Evolutionary conservation across 306 rosid species (phyloP).

Genomic region (Medicago arabica): DNA sequence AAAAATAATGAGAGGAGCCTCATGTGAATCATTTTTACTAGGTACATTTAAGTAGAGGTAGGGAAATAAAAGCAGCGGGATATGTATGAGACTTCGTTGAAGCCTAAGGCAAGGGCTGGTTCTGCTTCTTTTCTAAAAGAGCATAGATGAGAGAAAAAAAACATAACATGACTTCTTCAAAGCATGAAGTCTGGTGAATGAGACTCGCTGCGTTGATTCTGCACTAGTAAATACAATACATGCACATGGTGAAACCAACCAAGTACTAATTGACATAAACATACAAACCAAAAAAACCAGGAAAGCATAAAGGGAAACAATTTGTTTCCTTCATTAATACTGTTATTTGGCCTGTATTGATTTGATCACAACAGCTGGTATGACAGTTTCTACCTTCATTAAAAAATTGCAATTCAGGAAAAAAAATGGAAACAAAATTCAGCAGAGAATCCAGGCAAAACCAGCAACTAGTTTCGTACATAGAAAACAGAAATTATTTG

Average conservation of each 20-base stretch:
- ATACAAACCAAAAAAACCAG: background rate
- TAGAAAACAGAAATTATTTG: slow-evolving; percentile 30
- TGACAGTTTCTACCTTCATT: slow-evolving; percentile 19
- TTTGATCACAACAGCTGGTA: slow-evolving; percentile 30
- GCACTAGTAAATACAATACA: background rate
- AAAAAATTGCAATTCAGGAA: slow-evolving; percentile 5
- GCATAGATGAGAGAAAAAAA: background rate
- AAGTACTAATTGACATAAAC: background rate
- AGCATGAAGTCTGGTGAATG: background rate
- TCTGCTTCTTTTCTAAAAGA: background rate
- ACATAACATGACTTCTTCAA: background rate
- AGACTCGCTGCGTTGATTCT: background rate
- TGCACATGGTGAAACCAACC: background rate
- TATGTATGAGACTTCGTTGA: background rate
- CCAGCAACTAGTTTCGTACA: background rate
- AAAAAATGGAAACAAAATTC: background rate
- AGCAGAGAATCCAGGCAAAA: slow-evolving; percentile 13
- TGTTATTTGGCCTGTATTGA: slow-evolving; percentile 2
- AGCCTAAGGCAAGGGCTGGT: background rate
- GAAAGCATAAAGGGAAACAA: background rate
- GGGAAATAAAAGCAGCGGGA: background rate
- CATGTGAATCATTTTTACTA: background rate
- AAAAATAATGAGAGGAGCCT: background rate
- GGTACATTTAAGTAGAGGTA: background rate
- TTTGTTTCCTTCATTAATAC: slow-evolving; percentile 1